A percentile compares a stretch with the other conserved stretches of the same genome.
phyloP scores from a whole-genome alignment of 1,139 yeast species.

The Geotrichum australiense region DNA sequence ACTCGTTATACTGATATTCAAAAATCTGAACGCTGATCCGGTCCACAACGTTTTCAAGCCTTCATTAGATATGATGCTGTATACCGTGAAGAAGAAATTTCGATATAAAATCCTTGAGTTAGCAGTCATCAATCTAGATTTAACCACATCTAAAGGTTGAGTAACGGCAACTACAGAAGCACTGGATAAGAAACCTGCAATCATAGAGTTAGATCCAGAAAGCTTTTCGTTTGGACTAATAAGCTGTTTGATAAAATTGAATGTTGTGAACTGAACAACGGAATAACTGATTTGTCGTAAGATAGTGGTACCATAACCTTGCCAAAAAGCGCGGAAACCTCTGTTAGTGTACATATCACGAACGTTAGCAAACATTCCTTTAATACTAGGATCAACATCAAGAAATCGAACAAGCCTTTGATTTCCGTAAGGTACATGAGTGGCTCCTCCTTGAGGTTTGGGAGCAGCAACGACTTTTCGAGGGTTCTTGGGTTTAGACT shows the following conservation, averaged over 20 bases:
- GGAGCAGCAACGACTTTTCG: too few relatives aligned
- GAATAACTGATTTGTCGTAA: slow-evolving; percentile 73
- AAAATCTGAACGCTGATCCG: slow-evolving; percentile 75
- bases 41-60: slow-evolving; percentile 61
- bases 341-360: slow-evolving; percentile 59
- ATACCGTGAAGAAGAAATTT: slow-evolving; percentile 63
- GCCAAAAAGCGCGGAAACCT: slow-evolving; percentile 71
- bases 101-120: slow-evolving; percentile 53
- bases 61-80: slow-evolving; percentile 53
- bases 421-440: slow-evolving; percentile 11
- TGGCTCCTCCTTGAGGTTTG: too few relatives aligned
- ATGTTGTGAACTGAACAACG: slow-evolving; percentile 76
- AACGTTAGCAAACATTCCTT: slow-evolving; percentile 27
- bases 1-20: too few relatives aligned
- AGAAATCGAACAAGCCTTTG: slow-evolving; percentile 12
- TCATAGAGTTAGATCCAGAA: slow-evolving; percentile 25
- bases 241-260: slow-evolving; percentile 63
- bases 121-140: slow-evolving; percentile 81
- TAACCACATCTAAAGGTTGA: slow-evolving; percentile 87
- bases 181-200: slow-evolving; percentile 43
- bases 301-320: slow-evolving; percentile 76
- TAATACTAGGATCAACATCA: slow-evolving; percentile 22
- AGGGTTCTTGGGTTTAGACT: slow-evolving; percentile 19
- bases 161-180: slow-evolving; percentile 68
- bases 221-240: slow-evolving; percentile 33